Base-by-base conservation (phyloP, 1,284 basidiomycete genomes). In the Neonothopanus nambi region DNA sequence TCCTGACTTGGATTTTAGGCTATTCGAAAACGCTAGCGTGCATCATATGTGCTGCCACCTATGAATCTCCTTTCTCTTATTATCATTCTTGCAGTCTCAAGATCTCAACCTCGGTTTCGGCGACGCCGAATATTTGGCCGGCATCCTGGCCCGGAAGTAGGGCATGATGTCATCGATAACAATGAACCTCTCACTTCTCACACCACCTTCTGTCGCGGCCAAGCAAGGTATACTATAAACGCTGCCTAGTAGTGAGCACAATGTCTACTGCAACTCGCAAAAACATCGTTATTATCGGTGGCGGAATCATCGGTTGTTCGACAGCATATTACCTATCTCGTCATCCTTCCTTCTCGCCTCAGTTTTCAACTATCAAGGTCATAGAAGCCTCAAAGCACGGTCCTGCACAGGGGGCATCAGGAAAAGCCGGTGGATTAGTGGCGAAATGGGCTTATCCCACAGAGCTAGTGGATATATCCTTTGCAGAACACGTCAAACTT, bases 351-450 rank as follows among this genome's bases (percentile, higher is more conserved):
- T 81, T 77, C 59, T 64, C 69, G 13, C 56, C 70, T 9, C 61
- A 65, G 1, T 67, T 68, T 5, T 42, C 52, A 24, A 73, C 67
- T n/a, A 71, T 90, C 45, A 87, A 79, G 6, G 67, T 98, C 5
- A 68, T 97, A 47, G 95, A 98, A 70, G 87, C 91, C 3, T 91
- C 87, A 1, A 67, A 63, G 7, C 63, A 77, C 39, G 85, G 86
- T n/a, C 73, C 77, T 17, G 86, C 85, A 0, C 85, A 87, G 58
- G 87, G 88, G 0, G 92, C 94, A 1, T 91, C 87, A 0, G 95
- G 95, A 5, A 96, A 96, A 67, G 90, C 92, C 0, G 95, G 93
- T 2, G 95, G 95, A 0, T 85, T 98, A n/a, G 79, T 98, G 20
- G 93, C 95, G 0, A 81, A 81, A 60, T 89, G 87, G 87, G 87